Conservation (phyloP, 2,329 filamentous ascomycete species). For the Penicillium sp. region DNA sequence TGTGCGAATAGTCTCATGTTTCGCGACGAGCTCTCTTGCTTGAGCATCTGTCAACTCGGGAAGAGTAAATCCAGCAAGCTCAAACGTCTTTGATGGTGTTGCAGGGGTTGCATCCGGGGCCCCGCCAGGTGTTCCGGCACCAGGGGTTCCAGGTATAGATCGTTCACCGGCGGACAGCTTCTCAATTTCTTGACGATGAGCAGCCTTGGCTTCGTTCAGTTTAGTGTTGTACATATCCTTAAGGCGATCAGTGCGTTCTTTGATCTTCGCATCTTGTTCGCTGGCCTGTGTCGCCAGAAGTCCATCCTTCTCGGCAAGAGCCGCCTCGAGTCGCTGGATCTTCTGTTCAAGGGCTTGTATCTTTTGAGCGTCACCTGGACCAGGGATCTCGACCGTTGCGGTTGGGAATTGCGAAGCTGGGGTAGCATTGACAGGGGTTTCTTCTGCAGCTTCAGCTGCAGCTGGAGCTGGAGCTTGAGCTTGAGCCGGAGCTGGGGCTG, state of each 20-base stretch:
- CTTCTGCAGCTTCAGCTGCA: conserved; percentile 25
- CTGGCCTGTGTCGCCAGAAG: conserved; percentile 41
- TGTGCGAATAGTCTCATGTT: conserved; percentile 42
- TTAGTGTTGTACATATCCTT: conserved; percentile 64
- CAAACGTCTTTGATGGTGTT: conserved; percentile 27
- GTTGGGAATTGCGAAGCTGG: conserved; percentile 28
- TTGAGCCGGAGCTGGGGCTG: no score
- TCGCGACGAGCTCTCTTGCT: conserved; percentile 43
- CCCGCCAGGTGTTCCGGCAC: conserved; percentile 16
- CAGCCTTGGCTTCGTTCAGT: conserved; percentile 48
- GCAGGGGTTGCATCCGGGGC: conserved; percentile 21
- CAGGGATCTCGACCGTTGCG: conserved; percentile 18
- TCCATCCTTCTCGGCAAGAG: conserved; percentile 43
- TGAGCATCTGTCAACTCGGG: conserved; percentile 43
- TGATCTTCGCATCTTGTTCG: conserved; percentile 43
- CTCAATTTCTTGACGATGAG: conserved; percentile 45
- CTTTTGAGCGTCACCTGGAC: conserved; percentile 44
- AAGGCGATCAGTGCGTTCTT: conserved; percentile 47
- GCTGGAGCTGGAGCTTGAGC: background rate
- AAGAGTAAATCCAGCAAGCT: conserved; percentile 16
- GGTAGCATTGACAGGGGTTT: conserved; percentile 36
- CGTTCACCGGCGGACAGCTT: conserved; percentile 41
- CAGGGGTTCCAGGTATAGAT: conserved; percentile 17
- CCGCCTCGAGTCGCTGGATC: conserved; percentile 46
- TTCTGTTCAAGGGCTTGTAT: conserved; percentile 54